These are phyloP conservation scores for Fraxinus pennsylvanica DNA, from an alignment of 257 asterid species.

Conservation along the genomic window DNA sequence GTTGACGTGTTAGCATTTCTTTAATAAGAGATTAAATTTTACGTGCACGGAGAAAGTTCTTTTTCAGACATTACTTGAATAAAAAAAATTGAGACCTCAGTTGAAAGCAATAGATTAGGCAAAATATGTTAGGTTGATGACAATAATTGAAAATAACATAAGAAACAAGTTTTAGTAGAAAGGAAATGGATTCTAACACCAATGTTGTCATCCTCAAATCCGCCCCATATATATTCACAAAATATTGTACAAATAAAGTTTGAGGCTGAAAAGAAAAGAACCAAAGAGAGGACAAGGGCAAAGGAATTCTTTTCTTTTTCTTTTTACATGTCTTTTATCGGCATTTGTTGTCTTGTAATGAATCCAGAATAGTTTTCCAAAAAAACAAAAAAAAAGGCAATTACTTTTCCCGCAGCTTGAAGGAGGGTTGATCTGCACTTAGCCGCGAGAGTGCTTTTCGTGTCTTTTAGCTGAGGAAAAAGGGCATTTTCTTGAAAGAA, in stretches of 20 bases:
- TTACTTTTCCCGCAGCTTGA: constrained; percentile 37
- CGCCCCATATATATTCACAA: constrained; percentile 14
- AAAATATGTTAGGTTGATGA: too few species aligned
- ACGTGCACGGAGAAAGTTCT: too few species aligned
- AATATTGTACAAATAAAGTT: background rate
- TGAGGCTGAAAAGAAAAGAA: background rate
- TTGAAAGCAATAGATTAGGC: too few species aligned
- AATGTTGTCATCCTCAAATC: constrained; percentile 37
- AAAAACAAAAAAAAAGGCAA: constrained; percentile 4
- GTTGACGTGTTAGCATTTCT: background rate
- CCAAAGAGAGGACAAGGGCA: constrained; percentile 20
- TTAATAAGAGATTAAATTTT: too few species aligned
- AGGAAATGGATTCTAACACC: background rate
- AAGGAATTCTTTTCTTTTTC: constrained; percentile 16
- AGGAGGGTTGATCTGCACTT: constrained; percentile 28
- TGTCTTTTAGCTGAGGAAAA: constrained; percentile 22
- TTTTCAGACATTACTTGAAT: background rate
- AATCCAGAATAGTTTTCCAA: background rate
- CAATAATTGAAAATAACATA: constrained; percentile 20
- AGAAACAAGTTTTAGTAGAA: background rate
- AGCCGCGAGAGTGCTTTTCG: constrained; percentile 23
- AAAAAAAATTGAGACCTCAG: too few species aligned
- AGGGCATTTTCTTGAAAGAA: background rate
- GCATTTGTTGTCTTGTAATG: constrained; percentile 39
- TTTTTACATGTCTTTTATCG: constrained; percentile 17